A percentile compares a stretch with the other conserved stretches of the same genome.
Evolutionary conservation across 306 rosid species (phyloP).

Genomic region (Benincasa hispida): DNA sequence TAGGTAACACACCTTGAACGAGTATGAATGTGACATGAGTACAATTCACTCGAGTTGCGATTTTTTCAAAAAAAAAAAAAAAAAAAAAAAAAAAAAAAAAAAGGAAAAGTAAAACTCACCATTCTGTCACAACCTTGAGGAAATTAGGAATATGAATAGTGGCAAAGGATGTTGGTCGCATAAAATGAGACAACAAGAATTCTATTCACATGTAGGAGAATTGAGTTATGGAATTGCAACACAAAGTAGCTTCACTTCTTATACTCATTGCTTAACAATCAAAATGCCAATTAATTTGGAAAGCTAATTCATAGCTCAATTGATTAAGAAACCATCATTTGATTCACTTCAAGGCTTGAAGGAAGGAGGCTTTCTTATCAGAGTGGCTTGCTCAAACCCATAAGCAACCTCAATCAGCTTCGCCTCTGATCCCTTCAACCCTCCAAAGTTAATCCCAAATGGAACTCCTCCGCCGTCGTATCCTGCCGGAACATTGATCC

Average conservation of each 20-base stretch:
- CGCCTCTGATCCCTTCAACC: constrained; percentile 51
- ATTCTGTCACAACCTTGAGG: too few relatives aligned
- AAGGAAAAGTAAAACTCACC: too few relatives aligned
- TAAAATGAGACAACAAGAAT: neutral
- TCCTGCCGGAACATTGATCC: constrained; percentile 59
- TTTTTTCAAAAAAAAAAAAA: too few relatives aligned
- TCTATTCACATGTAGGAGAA: neutral
- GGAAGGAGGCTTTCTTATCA: constrained; percentile 47
- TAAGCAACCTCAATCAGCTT: constrained; percentile 51
- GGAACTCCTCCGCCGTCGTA: constrained; percentile 25
- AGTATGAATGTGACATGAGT: too few relatives aligned
- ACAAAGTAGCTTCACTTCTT: neutral
- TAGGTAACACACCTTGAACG: too few relatives aligned
- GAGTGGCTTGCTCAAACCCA: constrained; percentile 57
- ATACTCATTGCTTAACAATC: neutral
- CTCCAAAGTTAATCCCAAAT: constrained; percentile 58
- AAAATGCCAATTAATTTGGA: neutral
- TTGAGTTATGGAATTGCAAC: neutral
- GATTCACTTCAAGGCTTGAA: constrained; percentile 10
- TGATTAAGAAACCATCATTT: neutral
- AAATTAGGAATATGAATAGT: too few relatives aligned
- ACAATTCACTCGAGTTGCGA: too few relatives aligned
- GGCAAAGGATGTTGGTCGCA: too few relatives aligned
- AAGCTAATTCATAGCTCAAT: neutral
- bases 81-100: too few relatives aligned